Evolutionary conservation across 2,329 filamentous ascomycete species (phyloP), one percentile per base, ranked within the genome.

Genomic region (Penicillium sp.): DNA sequence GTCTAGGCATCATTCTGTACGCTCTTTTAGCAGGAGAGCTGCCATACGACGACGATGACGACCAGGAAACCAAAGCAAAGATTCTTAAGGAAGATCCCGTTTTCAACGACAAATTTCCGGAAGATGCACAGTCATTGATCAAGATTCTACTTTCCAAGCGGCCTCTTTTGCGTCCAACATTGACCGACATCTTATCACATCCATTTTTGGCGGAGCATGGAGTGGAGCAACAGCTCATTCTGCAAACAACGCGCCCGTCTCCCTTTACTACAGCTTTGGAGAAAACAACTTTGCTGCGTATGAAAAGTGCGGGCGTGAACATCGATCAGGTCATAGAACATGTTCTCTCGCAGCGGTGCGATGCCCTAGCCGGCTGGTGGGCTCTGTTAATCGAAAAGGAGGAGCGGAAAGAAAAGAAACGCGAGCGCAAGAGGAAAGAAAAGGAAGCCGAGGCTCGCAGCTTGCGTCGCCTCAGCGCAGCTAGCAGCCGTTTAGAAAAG

Each of bases 31-130:
- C 90, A 26, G 90, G 90, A 56, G 83, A 90, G 61, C 79, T 99
- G 42, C 94, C 94, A 0, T 99, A 96, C 66, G 94, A 99, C 73
- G 94, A 97, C 62, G 94, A 99, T 69, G 89, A 96, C 67, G 94
- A 99, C 69, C 88, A 84, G 61, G 81, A 87, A 30, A 99, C 94
- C 30, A 91, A 96, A 66, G 83, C 80, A 9, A 89, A 84, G 71
- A 99, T 99, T 58, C 76, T 99, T 56, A 85, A 84, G 5, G 87
- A 93, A 55, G 94, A 97, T 58, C 91, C 93, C 0, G 86, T 84
- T 56, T 97, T 89, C 69, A 92, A 91, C 3, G 88, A 91, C 3
- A 84, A 88, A 65, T 80, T 99, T 26, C 85, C 91, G 0, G 78
- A 84, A 28, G 89, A 92, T 63, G 91, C 92, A 3, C 84, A 89